A percentile compares a stretch with the other conserved stretches of the same genome.
Conservation (phyloP, 202 grass and related monocot genomes). For the Carex arenaria region DNA sequence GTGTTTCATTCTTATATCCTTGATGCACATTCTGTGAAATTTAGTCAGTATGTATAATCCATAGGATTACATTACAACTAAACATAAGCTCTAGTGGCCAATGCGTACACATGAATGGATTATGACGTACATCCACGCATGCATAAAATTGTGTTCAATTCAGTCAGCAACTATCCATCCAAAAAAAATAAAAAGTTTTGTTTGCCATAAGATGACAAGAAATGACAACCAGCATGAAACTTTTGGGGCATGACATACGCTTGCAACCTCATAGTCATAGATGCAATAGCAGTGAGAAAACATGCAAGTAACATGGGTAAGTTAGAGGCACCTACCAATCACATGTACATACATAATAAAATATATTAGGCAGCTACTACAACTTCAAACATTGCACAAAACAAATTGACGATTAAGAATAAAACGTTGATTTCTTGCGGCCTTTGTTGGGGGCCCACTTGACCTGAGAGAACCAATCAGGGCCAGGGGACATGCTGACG, state of each 20-base stretch:
- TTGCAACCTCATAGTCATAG: slow-evolving; percentile 24
- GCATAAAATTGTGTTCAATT: neutral
- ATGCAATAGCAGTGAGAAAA: neutral
- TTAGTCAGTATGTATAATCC: slow-evolving; percentile 23
- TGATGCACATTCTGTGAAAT: slow-evolving; percentile 66
- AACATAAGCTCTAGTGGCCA: neutral
- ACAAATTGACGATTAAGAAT: neutral
- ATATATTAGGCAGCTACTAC: neutral
- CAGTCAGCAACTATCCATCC: neutral
- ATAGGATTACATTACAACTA: neutral
- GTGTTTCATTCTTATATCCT: slow-evolving; percentile 64
- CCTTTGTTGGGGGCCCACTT: neutral
- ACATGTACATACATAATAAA: slow-evolving; percentile 6
- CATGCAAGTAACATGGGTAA: slow-evolving; percentile 14
- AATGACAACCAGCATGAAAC: neutral
- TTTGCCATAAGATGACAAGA: slow-evolving; percentile 20
- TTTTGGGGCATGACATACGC: slow-evolving; percentile 9
- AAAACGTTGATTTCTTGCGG: neutral
- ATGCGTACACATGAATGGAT: neutral
- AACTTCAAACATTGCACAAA: neutral
- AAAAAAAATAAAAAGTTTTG: neutral
- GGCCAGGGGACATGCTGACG: neutral
- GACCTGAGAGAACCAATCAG: neutral
- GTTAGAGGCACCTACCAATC: neutral
- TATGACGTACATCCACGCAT: neutral